Evolutionary conservation across 2,329 filamentous ascomycete species (phyloP), one percentile per base, ranked within the genome.

Genomic region (Hypoxylon sp.): DNA sequence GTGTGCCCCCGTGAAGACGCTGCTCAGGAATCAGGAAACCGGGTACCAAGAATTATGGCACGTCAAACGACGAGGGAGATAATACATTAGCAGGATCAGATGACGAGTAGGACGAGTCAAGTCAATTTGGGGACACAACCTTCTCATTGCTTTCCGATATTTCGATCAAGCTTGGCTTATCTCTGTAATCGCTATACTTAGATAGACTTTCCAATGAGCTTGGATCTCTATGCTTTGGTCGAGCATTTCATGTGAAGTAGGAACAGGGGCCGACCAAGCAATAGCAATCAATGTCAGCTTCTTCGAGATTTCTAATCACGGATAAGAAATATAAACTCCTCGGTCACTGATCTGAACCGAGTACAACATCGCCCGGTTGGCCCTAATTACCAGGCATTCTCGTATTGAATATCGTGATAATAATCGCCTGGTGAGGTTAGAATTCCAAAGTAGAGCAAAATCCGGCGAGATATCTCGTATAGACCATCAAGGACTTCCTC

Each of bases 381-480:
- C 35, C 14, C 35, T 14, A 14, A 37, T 2, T 6, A n/a, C n/a
- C n/a, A 37, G 35, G 14, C 4, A n/a, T 37, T 35, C 44, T 59
- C 44, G 56, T 59, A 59, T 59, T 17, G n/a, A 46, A 33, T 3
- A 54, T 25, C 10, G 20, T 6, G 50, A 61, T 14, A 25, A 48
- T 31, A 50, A 33, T 10, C 37, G 13, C 20, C 14, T 6, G 11
- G 13, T 2, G 14, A 20, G 31, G 37, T 27, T 7, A 57, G 22
- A 40, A 46, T 30, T 40, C 17, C 2, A 30, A 22, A 20, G 7
- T 17, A 35, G 4, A 59, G 27, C 10, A 42, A 6, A 54, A 64
- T 57, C 25, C 35, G 22, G 25, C 50, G 13, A 51, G 50, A 54
- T 40, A 54, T 54, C 48, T 62, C 59, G 63, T 69, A 59, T 66